These are phyloP conservation scores for Pichia norvegensis DNA, from an alignment of 1,139 yeast genomes.

Conservation along the genomic window DNA sequence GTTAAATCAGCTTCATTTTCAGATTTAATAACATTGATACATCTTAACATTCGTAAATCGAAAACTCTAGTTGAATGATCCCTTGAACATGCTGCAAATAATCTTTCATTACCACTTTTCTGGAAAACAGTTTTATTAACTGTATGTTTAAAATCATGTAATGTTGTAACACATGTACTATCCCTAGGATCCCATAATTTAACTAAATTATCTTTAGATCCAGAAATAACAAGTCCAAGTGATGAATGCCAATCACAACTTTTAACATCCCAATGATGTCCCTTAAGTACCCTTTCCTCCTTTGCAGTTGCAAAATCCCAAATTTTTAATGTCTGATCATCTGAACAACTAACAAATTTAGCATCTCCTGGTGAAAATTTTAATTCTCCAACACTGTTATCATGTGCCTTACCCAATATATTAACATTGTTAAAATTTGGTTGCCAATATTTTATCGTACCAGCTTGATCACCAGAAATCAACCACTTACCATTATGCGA, in stretches of 20 bases:
- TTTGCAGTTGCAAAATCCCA: constrained; percentile 92
- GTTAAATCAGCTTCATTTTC: constrained; percentile 83
- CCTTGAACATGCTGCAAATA: constrained; percentile 80
- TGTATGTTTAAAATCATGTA: constrained; percentile 91
- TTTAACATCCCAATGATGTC: constrained; percentile 99
- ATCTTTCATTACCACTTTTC: constrained; percentile 47
- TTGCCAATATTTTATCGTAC: constrained; percentile 91
- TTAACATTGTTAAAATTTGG: constrained; percentile 95
- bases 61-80: constrained; percentile 84
- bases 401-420: constrained; percentile 65
- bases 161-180: constrained; percentile 63
- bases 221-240: constrained; percentile 74
- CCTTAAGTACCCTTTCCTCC: constrained; percentile 73
- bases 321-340: constrained; percentile 79
- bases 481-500: constrained; percentile 94
- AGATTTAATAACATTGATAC: constrained; percentile 54
- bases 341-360: constrained; percentile 86
- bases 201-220: constrained; percentile 88
- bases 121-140: constrained; percentile 81
- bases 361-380: constrained; percentile 87
- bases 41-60: constrained; percentile 80
- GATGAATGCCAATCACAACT: constrained; percentile 95
- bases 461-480: constrained; percentile 88
- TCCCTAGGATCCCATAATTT: constrained; percentile 95
- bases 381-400: constrained; percentile 75